Percentiles rank a stretch among this genome's conserved stretches.
Evolutionary conservation across 2,329 filamentous ascomycete genomes (phyloP).

Genomic region (Hypoxylon sp.): DNA sequence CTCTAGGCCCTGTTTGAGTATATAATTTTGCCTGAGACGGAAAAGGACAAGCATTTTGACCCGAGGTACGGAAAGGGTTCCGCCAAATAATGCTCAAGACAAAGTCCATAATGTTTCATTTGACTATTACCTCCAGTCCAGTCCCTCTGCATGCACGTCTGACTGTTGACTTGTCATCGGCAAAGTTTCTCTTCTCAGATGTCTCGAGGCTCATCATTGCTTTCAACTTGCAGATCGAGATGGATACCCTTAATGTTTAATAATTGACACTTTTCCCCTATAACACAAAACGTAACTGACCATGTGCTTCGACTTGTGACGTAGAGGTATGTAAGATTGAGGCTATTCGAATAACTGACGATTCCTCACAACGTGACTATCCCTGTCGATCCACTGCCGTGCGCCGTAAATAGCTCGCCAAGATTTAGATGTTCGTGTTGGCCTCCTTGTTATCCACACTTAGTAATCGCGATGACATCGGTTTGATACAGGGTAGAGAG

Average conservation of each 20-base stretch:
- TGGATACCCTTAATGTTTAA: neutral
- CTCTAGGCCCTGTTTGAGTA: slow-evolving; percentile 31
- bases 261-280: neutral
- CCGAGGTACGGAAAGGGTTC: slow-evolving; percentile 30
- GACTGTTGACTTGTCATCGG: neutral
- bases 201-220: neutral
- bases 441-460: neutral
- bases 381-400: neutral
- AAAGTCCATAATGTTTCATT: slow-evolving; percentile 28
- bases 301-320: neutral
- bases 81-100: slow-evolving; percentile 45
- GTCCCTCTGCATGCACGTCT: neutral
- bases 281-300: neutral
- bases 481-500: neutral
- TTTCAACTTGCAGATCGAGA: neutral
- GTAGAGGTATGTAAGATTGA: neutral
- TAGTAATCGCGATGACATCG: neutral
- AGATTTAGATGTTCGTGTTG: neutral
- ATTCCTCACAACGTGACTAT: neutral
- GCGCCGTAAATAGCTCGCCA: neutral
- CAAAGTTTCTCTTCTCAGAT: slow-evolving; percentile 1
- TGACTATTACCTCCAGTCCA: neutral
- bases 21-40: slow-evolving; percentile 44
- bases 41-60: slow-evolving; percentile 37
- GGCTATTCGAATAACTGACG: neutral